Evolutionary conservation across 192 early-diverging fungal species (phyloP).

Genomic region (Linderina pennispora): DNA sequence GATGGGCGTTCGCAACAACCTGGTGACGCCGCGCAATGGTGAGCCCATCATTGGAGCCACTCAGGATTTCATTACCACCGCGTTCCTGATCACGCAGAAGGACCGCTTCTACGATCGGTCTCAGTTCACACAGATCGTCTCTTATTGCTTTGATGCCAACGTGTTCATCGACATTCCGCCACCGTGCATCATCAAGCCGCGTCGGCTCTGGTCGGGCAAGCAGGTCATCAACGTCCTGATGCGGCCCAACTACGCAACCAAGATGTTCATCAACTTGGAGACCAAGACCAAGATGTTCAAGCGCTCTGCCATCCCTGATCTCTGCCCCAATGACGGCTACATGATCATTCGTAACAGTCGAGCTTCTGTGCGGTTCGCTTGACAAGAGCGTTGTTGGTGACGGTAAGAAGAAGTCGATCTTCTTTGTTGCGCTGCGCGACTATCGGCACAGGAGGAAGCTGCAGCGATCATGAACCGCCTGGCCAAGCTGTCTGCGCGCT

Average conservation of each 20-base stretch:
- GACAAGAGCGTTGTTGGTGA: conserved; percentile 97
- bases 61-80: conserved; percentile 98
- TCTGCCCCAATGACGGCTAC: conserved; percentile 89
- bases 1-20: conserved; percentile 95
- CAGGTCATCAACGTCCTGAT: conserved; percentile 89
- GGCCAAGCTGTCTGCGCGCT: conserved; percentile 89
- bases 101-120: conserved; percentile 94
- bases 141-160: conserved; percentile 84
- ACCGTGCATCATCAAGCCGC: conserved; percentile 86
- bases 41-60: conserved; percentile 98
- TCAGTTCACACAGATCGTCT: conserved; percentile 88
- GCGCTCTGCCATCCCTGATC: conserved; percentile 53
- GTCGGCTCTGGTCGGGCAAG: conserved; percentile 93
- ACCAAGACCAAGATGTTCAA: conserved; percentile 74
- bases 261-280: conserved; percentile 80
- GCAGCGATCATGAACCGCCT: conserved; percentile 92
- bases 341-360: conserved; percentile 89
- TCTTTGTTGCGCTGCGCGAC: conserved; percentile 90
- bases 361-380: conserved; percentile 87
- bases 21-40: conserved; percentile 98
- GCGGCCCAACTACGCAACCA: conserved; percentile 67
- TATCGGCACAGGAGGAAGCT: conserved; percentile 78
- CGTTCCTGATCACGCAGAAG: conserved; percentile 88
- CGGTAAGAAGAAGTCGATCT: conserved; percentile 91
- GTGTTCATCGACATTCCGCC: conserved; percentile 87